Evolutionary conservation across 2,329 filamentous ascomycete genomes (phyloP).

Genomic region (Penicillium sp.): DNA sequence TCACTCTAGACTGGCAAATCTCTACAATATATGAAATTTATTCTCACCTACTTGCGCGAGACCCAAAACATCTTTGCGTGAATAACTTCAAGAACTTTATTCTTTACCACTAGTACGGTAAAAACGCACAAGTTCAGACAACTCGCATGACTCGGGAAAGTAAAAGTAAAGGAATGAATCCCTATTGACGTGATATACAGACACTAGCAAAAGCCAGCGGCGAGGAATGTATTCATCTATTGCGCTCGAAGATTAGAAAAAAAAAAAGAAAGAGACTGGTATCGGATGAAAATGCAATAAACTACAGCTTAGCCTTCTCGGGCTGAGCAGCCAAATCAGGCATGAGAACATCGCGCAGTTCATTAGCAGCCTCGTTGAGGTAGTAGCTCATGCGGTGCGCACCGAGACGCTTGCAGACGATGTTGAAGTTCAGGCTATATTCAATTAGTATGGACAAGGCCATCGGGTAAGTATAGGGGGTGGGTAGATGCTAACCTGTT

Average conservation of each 20-base stretch:
- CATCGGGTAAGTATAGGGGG: background rate
- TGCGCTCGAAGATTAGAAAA: background rate
- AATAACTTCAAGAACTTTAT: too few relatives aligned
- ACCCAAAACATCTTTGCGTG: too few relatives aligned
- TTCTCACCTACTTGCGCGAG: too few relatives aligned
- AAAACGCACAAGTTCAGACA: too few relatives aligned
- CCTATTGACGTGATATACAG: background rate
- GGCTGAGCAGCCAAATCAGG: constrained; percentile 66
- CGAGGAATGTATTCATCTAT: constrained; percentile 16
- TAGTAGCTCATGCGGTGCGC: constrained; percentile 94
- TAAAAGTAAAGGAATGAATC: too few relatives aligned
- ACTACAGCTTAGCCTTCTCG: constrained; percentile 83
- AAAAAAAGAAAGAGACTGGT: background rate
- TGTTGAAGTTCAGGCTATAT: constrained; percentile 88
- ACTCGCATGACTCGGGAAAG: too few relatives aligned
- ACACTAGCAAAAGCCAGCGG: background rate
- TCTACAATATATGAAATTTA: too few relatives aligned
- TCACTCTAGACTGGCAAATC: too few relatives aligned
- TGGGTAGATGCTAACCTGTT: constrained; percentile 63
- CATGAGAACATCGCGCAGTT: constrained; percentile 81
- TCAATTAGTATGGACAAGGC: constrained; percentile 9
- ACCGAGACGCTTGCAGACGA: constrained; percentile 89
- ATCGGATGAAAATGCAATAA: constrained; percentile 2
- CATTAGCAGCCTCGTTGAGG: constrained; percentile 86
- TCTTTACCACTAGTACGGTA: too few relatives aligned